Base-by-base conservation (phyloP, 2,329 filamentous ascomycete species). In the Pyricularia sp. region DNA sequence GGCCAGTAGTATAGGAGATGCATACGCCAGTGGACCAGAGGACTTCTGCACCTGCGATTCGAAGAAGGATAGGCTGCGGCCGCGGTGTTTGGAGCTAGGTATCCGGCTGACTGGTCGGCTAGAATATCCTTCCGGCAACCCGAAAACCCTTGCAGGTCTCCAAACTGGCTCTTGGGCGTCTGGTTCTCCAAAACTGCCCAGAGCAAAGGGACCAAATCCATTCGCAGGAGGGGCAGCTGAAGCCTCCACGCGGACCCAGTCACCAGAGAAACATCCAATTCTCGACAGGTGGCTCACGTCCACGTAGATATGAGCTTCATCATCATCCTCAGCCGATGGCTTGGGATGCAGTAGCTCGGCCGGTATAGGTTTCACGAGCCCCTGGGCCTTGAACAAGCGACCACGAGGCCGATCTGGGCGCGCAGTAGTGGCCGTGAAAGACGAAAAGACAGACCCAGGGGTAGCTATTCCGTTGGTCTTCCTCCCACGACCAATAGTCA, bases 251-350 rank as follows among this genome's bases (percentile, higher is more conserved):
- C 91, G 89, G 12, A 97, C 93, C 95, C 95, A 99, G 76, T 99
- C 95, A 33, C 95, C 95, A 0, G 94, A 98, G 76, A 99, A 99
- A 78, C 94, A 98, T 20, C 94, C 94, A 68, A 99, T 90, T 73
- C 94, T 93, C 17, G 92, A 90, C 25, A 99, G 80, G 1, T 92
- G 92, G 69, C 88, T 90, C 9, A 96, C 90, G 74, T 97, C 93
- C 5, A 99, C 94, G 75, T 94, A 99, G 1, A 98, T 86, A 65
- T 95, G 89, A 1, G 92, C 90, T 73, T 96, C 91, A 72, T 97
- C 93, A 71, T 99, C 95, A 70, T 97, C 93, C 30, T 88, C 86
- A 0, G 84, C 78, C 1, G 80, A 81, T 2, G 95, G 94, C 72
- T 91, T 94, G 0, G 95, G 95, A 72, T 98, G 91, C 2, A 99